Evolutionary conservation across 2,329 filamentous ascomycete species (phyloP).

Genomic region (Fusarium napiforme): DNA sequence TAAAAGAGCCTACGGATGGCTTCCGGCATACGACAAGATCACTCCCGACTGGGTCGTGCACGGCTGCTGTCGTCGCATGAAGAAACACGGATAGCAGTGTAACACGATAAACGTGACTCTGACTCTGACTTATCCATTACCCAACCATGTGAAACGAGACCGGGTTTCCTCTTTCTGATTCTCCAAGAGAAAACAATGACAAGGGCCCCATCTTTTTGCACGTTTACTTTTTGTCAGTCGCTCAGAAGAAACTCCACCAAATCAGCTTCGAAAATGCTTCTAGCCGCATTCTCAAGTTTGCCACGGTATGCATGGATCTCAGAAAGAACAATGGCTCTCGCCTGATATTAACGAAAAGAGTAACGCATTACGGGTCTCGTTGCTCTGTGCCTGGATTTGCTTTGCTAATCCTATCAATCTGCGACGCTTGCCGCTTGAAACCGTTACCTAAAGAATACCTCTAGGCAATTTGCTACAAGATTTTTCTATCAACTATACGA

Average conservation of each 20-base stretch:
- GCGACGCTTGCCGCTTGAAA: slow-evolving; percentile 28
- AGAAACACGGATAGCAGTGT: slow-evolving; percentile 16
- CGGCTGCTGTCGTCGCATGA: slow-evolving; percentile 30
- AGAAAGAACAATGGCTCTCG: slow-evolving; percentile 19
- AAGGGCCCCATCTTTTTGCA: slow-evolving; percentile 12
- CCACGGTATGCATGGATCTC: slow-evolving; percentile 36
- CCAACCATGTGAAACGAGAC: slow-evolving; percentile 33
- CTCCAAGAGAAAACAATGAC: slow-evolving; percentile 24
- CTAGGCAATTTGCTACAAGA: background rate
- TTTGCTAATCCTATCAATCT: slow-evolving; percentile 35
- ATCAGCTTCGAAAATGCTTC: slow-evolving; percentile 36
- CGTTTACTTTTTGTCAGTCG: background rate
- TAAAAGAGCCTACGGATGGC: background rate
- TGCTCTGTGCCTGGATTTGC: slow-evolving; percentile 25
- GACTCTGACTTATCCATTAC: slow-evolving; percentile 23
- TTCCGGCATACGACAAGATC: slow-evolving; percentile 15
- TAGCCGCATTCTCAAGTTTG: slow-evolving; percentile 36
- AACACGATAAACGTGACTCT: slow-evolving; percentile 16
- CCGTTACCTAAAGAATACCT: slow-evolving; percentile 28
- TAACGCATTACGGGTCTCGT: slow-evolving; percentile 31
- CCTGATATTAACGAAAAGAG: slow-evolving; percentile 25
- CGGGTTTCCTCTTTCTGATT: slow-evolving; percentile 21
- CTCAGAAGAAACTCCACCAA: slow-evolving; percentile 24
- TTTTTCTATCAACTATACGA: background rate
- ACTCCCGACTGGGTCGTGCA: slow-evolving; percentile 29